phyloP scores from a whole-genome alignment of 306 rosid species.

The Cicer arietinum region DNA sequence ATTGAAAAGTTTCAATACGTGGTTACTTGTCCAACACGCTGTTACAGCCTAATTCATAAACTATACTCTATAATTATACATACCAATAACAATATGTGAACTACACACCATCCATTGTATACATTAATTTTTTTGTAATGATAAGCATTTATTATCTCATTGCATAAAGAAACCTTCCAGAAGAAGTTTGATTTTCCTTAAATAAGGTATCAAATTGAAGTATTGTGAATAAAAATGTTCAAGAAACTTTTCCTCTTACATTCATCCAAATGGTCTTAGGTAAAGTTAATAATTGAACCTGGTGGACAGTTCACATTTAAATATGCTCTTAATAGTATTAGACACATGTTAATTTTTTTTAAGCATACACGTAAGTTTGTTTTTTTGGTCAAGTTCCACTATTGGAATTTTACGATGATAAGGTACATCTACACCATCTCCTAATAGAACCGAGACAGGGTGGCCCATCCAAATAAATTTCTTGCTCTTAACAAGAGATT shows the following conservation, averaged over 20 bases:
- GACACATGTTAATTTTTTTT: background rate
- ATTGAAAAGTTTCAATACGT: background rate
- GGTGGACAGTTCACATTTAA: background rate
- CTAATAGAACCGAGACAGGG: slow-evolving; percentile 2
- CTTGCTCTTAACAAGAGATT: background rate
- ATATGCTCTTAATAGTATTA: background rate
- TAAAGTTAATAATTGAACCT: background rate
- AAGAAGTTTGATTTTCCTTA: too few relatives aligned
- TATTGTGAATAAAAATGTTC: too few relatives aligned
- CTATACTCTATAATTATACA: background rate
- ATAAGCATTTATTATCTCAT: background rate
- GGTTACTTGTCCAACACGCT: background rate
- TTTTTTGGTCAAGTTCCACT: background rate
- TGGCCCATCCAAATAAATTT: slow-evolving; percentile 19
- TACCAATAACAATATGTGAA: background rate
- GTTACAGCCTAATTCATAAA: background rate
- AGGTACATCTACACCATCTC: slow-evolving; percentile 9
- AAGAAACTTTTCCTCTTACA: too few relatives aligned
- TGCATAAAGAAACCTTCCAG: too few relatives aligned
- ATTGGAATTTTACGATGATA: background rate
- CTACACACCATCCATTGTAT: background rate
- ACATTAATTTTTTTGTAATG: background rate
- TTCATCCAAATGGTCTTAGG: background rate
- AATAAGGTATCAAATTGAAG: too few relatives aligned
- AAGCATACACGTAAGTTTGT: background rate